Evolutionary conservation across 2,329 filamentous ascomycete genomes (phyloP).

Genomic region (Ambrosiella cleistominuta): DNA sequence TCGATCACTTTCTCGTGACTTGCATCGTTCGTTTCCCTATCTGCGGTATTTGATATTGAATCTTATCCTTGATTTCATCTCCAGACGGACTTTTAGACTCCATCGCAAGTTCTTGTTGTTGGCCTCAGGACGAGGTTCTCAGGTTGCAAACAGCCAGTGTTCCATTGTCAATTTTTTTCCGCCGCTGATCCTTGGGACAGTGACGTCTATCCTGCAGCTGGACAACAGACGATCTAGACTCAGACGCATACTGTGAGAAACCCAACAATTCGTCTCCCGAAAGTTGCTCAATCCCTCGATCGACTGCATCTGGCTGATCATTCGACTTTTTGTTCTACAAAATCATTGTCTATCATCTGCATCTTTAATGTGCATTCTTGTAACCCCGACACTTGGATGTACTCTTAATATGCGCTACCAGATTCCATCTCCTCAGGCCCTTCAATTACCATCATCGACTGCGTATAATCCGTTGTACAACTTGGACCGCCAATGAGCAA

Average conservation of each 20-base stretch:
- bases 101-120: too few relatives aligned
- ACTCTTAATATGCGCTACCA: neutral
- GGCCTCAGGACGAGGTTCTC: too few relatives aligned
- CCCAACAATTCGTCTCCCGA: neutral
- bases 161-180: neutral
- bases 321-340: neutral
- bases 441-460: neutral
- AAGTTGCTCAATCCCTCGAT: neutral
- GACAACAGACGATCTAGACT: neutral
- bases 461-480: neutral
- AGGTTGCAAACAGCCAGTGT: neutral
- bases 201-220: neutral
- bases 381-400: neutral
- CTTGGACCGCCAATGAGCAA: conserved; percentile 5
- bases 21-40: too few relatives aligned
- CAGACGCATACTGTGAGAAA: neutral
- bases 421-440: neutral
- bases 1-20: too few relatives aligned
- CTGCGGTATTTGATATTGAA: too few relatives aligned
- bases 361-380: neutral
- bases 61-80: too few relatives aligned
- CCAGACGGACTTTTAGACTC: too few relatives aligned
- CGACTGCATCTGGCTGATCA: neutral
- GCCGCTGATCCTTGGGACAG: neutral
- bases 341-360: neutral